Conservation (phyloP, 2,329 filamentous ascomycete genomes). For the Aspergillus fischeri region DNA sequence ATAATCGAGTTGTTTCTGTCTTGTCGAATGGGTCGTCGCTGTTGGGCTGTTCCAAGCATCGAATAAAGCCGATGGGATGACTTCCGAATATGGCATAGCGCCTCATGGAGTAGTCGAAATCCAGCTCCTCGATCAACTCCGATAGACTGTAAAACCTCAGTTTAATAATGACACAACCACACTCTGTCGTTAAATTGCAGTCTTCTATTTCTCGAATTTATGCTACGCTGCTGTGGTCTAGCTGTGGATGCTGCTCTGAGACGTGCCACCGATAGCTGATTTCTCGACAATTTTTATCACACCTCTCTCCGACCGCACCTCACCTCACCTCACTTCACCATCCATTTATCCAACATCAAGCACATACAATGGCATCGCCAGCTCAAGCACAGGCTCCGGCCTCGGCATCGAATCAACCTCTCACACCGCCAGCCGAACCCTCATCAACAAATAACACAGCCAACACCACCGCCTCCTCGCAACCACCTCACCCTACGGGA, state of each 20-base stretch:
- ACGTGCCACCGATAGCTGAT: neutral
- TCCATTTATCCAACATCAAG: neutral
- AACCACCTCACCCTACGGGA: slow-evolving; percentile 17
- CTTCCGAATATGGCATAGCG: neutral
- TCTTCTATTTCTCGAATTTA: too few relatives aligned
- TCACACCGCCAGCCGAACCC: slow-evolving; percentile 43
- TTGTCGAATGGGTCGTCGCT: neutral
- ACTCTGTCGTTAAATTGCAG: neutral
- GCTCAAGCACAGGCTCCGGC: slow-evolving; percentile 27
- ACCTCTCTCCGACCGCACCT: neutral
- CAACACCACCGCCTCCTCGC: slow-evolving; percentile 14
- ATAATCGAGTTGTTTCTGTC: neutral
- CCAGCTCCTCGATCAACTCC: neutral
- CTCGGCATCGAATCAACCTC: slow-evolving; percentile 32
- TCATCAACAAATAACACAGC: slow-evolving; percentile 23
- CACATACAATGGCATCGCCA: slow-evolving; percentile 32
- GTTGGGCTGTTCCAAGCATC: too few relatives aligned
- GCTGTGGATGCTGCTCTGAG: neutral
- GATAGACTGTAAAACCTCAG: neutral
- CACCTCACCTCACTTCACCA: neutral
- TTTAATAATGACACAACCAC: neutral
- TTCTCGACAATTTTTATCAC: neutral
- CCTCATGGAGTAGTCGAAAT: neutral
- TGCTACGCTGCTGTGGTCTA: neutral
- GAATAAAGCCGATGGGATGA: neutral